Conservation (phyloP, 768 basidiomycete species). For the Trametes gibbosa region DNA sequence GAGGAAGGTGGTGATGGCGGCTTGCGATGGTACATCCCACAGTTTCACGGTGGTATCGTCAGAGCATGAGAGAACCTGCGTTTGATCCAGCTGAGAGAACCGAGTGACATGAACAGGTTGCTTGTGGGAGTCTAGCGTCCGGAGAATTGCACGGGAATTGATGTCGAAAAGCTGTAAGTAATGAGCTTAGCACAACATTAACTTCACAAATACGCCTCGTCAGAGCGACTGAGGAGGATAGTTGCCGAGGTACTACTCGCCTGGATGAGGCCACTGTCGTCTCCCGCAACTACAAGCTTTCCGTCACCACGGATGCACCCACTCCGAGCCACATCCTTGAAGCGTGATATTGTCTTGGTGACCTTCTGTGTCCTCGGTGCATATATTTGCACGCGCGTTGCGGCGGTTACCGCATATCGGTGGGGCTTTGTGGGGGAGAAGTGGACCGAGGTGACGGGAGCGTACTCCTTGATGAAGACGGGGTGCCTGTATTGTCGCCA, state of each 20-base stretch:
- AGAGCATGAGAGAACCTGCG: conserved; percentile 89
- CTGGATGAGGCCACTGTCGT: conserved; percentile 89
- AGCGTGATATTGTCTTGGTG: conserved; percentile 92
- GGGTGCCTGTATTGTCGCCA: conserved; percentile 89
- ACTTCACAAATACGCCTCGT: no score
- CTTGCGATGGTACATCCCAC: conserved; percentile 94
- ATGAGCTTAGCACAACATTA: not conserved
- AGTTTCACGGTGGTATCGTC: conserved; percentile 93
- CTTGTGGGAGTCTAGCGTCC: conserved; percentile 90
- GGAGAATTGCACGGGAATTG: conserved; percentile 87
- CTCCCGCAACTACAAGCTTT: conserved; percentile 91
- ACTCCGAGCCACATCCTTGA: conserved; percentile 93
- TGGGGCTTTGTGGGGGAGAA: conserved; percentile 88
- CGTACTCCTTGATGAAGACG: conserved; percentile 96
- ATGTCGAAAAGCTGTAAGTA: conserved; percentile 76
- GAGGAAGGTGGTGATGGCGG: conserved; percentile 71
- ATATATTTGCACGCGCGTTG: conserved; percentile 92
- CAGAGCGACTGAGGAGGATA: not conserved
- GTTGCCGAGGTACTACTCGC: no score
- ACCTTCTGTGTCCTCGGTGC: conserved; percentile 95
- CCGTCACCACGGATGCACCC: conserved; percentile 90
- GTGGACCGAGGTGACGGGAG: conserved; percentile 91
- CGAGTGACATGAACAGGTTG: conserved; percentile 95
- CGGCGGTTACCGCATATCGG: conserved; percentile 93
- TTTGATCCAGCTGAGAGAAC: conserved; percentile 79